phyloP scores from a whole-genome alignment of 2,329 filamentous ascomycete species.

The Xylariaceae sp. region DNA sequence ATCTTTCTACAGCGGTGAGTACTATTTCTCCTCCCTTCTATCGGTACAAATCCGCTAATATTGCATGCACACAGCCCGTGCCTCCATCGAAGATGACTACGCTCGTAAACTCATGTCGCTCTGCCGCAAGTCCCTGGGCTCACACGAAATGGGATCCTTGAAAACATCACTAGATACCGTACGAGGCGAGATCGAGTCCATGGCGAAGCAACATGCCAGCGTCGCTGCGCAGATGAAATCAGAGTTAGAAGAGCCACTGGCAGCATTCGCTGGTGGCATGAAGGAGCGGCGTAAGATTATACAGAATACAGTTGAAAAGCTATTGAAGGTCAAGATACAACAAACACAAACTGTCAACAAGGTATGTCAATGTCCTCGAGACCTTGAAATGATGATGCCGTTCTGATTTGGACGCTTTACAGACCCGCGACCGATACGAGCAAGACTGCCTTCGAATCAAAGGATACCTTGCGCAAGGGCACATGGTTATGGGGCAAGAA shows the following conservation, averaged over 20 bases:
- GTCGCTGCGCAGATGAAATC: slow-evolving; percentile 94
- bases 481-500: slow-evolving; percentile 99
- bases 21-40: background rate
- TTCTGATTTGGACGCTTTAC: slow-evolving; percentile 6
- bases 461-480: slow-evolving; percentile 94
- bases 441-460: slow-evolving; percentile 98
- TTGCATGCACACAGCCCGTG: slow-evolving; percentile 59
- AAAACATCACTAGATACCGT: slow-evolving; percentile 82
- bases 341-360: slow-evolving; percentile 92
- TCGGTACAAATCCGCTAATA: background rate
- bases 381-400: too few species aligned
- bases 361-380: slow-evolving; percentile 53
- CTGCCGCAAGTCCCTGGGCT: slow-evolving; percentile 83
- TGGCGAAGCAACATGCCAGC: slow-evolving; percentile 87
- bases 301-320: slow-evolving; percentile 87
- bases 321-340: slow-evolving; percentile 87
- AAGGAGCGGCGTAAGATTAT: slow-evolving; percentile 97
- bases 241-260: slow-evolving; percentile 88
- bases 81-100: slow-evolving; percentile 95
- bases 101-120: slow-evolving; percentile 81
- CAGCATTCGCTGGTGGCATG: slow-evolving; percentile 88
- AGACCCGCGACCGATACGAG: slow-evolving; percentile 91
- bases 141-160: slow-evolving; percentile 79
- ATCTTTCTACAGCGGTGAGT: slow-evolving; percentile 76
- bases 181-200: slow-evolving; percentile 83